phyloP scores from a whole-genome alignment of 73 alveolate species.

The Paramecium sexaurelia region DNA sequence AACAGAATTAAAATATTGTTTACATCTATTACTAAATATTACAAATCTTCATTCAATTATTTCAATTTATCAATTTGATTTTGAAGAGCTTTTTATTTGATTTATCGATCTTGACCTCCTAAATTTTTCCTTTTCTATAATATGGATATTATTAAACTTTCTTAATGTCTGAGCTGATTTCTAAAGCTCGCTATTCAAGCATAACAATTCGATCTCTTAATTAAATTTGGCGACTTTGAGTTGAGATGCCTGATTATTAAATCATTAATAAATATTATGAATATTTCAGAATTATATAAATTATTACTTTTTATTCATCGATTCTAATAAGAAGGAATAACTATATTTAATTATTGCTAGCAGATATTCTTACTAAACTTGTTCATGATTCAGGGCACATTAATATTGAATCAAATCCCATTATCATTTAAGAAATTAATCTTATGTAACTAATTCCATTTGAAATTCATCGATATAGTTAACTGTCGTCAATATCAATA shows the following conservation, averaged over 20 bases:
- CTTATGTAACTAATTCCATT: too few relatives aligned
- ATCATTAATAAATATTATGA: constrained; percentile 4
- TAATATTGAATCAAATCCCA: too few relatives aligned
- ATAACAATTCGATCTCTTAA: background rate
- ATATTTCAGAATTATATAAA: background rate
- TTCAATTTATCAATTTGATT: background rate
- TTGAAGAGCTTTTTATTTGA: background rate
- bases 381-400: too few relatives aligned
- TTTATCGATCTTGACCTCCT: background rate
- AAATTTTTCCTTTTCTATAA: background rate
- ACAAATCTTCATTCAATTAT: background rate
- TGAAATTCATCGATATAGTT: too few relatives aligned
- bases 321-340: too few relatives aligned
- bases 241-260: background rate
- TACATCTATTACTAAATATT: background rate
- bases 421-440: too few relatives aligned
- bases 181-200: background rate
- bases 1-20: background rate
- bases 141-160: background rate
- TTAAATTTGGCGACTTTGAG: background rate
- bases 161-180: background rate
- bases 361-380: too few relatives aligned
- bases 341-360: too few relatives aligned
- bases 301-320: too few relatives aligned
- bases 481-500: too few relatives aligned